Evolutionary conservation across 169 alveolate species (phyloP), one percentile per base, ranked within the genome.

Genomic region (Plasmodium sp.): DNA sequence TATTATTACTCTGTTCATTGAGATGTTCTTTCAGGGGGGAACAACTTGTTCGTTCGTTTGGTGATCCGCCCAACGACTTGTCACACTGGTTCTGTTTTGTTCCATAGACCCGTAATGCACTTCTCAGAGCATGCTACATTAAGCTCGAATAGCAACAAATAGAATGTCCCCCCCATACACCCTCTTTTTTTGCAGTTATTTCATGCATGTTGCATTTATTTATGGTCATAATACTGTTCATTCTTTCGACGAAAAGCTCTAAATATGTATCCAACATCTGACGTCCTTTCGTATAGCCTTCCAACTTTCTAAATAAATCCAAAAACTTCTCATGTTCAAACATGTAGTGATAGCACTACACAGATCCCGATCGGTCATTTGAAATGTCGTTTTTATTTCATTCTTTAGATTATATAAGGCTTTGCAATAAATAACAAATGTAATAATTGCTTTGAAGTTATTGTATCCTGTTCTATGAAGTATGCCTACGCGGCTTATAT

Each of bases 281-380:
- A 81, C 86, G 56, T 1, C 34, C 74, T 81, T 27, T n/a, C 74
- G 48, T 81, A 18, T 77, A 81, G 14, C 72, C 74, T 39, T 33
- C 86, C 33, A 81, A 81, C 56, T 81, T 81, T 10, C 33, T 81
- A 18, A 81, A 81, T 31, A 81, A 48, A 27, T 81, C 75, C 45
- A 81, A 10, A 81, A 81, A 81, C 33, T 81, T 81, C 27, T 81
- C 74, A 81, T 81, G 71, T 22, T 81, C 86, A 48, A 81, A 81
- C 5, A 45, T 33, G 48, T 81, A 81, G 56, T 81, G 48, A 81
- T 81, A 81, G 58, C 18, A 3, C 33, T 34, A 41, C 27, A 81
- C 74, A 2, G 6, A 81, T 45, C 58, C 33, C 16, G 33, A 12
- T 81, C 41, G 45, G 71, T 7, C 12, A 45, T 18, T 2, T 22